phyloP scores from a whole-genome alignment of 805 yeast species.

The Ogataea populi-albae region DNA sequence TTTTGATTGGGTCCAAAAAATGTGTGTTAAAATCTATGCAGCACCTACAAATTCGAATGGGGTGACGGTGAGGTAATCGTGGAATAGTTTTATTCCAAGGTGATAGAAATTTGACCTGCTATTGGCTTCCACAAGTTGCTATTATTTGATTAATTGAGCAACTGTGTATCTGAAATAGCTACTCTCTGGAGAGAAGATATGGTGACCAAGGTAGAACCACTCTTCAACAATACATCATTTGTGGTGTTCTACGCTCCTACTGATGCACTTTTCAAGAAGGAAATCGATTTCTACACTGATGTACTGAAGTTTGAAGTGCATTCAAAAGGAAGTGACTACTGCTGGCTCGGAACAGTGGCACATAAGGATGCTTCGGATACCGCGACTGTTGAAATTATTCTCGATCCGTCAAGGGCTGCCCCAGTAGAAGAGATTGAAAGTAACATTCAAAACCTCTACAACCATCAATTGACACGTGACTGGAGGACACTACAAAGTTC shows the following conservation, averaged over 20 bases:
- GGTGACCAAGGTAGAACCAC: constrained; percentile 28
- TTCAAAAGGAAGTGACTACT: constrained; percentile 26
- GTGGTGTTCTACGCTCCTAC: constrained; percentile 53
- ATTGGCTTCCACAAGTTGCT: too few species aligned
- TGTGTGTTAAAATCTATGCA: too few species aligned
- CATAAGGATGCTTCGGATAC: constrained; percentile 24
- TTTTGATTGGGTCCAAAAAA: too few species aligned
- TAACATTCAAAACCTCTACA: constrained; percentile 27
- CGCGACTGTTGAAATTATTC: constrained; percentile 22
- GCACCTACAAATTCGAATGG: too few species aligned
- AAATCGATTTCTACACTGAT: constrained; percentile 57
- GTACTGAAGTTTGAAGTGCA: constrained; percentile 38
- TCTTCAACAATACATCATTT: constrained; percentile 57
- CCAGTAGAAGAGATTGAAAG: constrained; percentile 24
- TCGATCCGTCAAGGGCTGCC: constrained; percentile 28
- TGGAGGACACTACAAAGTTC: constrained; percentile 49
- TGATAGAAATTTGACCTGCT: too few species aligned
- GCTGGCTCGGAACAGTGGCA: constrained; percentile 30
- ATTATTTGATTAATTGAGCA: too few species aligned
- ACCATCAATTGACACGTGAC: constrained; percentile 35
- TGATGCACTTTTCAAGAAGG: constrained; percentile 38
- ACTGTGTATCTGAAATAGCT: too few species aligned
- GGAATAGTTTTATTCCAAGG: too few species aligned
- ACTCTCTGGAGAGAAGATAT: too few species aligned
- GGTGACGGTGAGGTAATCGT: too few species aligned